Conservation (phyloP, 1,284 basidiomycete genomes). For the Phellinidium pouzarii region DNA sequence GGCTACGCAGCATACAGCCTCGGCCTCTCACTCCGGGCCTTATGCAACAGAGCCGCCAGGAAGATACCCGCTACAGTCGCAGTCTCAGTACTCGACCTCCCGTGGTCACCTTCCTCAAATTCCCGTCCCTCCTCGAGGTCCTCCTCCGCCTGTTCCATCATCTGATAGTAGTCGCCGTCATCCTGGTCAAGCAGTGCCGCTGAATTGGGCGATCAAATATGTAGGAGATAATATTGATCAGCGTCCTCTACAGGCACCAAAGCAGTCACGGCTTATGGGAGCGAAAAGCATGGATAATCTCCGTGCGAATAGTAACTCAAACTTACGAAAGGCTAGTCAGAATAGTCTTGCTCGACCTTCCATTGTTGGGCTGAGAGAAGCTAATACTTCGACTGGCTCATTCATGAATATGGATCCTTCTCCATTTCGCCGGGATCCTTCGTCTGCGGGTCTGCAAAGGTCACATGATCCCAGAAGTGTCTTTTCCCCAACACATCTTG, state of each 20-base stretch:
- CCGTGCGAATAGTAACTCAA: constrained; percentile 33
- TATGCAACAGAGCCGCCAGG: constrained; percentile 1
- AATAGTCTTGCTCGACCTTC: constrained; percentile 14
- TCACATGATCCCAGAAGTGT: constrained; percentile 14
- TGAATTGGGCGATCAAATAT: constrained; percentile 24
- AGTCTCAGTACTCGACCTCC: constrained; percentile 7
- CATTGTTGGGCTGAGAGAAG: constrained; percentile 11
- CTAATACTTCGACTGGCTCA: constrained; percentile 7
- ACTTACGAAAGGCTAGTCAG: constrained; percentile 26
- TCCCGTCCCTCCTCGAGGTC: constrained; percentile 12
- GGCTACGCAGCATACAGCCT: constrained; percentile 10
- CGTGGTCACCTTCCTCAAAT: constrained; percentile 13
- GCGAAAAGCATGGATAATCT: constrained; percentile 58
- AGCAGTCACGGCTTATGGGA: constrained; percentile 27
- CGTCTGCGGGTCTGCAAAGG: constrained; percentile 12
- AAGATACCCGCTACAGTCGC: constrained; percentile 1
- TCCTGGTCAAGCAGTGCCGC: constrained; percentile 12
- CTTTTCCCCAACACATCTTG: constrained; percentile 16
- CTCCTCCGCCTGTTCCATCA: constrained; percentile 13
- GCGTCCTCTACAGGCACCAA: constrained; percentile 25
- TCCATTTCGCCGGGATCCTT: constrained; percentile 16
- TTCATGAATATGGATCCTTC: constrained; percentile 17
- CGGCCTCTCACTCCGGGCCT: constrained; percentile 6
- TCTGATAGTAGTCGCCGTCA: not conserved
- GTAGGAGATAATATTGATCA: constrained; percentile 27